phyloP scores from a whole-genome alignment of 176 grass and related monocot species.

The Oryza brachyantha region DNA sequence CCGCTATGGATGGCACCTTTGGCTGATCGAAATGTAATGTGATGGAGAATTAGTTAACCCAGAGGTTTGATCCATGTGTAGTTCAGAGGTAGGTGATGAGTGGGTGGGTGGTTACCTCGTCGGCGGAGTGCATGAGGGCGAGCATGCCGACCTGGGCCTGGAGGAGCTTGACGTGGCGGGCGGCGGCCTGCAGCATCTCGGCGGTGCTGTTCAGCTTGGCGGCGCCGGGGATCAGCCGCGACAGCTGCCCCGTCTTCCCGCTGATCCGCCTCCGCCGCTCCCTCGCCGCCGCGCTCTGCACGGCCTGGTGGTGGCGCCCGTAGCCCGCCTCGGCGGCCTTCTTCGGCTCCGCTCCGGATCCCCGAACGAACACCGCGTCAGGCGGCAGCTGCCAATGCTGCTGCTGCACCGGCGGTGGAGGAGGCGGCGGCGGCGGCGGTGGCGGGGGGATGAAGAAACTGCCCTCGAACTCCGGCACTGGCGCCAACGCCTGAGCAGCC shows the following conservation, averaged over 20 bases:
- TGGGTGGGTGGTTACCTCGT: slow-evolving; percentile 39
- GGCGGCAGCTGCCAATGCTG: background rate
- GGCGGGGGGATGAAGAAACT: background rate
- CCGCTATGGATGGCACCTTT: slow-evolving; percentile 17
- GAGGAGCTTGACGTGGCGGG: slow-evolving; percentile 66
- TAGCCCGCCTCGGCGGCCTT: background rate
- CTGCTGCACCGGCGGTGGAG: too few species aligned
- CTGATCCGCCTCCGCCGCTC: slow-evolving; percentile 76
- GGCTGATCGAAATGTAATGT: background rate
- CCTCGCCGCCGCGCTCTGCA: slow-evolving; percentile 51
- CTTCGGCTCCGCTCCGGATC: background rate
- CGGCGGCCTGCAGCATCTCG: slow-evolving; percentile 68
- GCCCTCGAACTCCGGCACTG: background rate
- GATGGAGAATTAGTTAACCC: background rate
- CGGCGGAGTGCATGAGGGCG: slow-evolving; percentile 38
- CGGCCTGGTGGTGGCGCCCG: slow-evolving; percentile 7
- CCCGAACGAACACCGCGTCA: background rate
- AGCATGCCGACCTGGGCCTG: slow-evolving; percentile 78
- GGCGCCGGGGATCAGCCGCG: slow-evolving; percentile 63
- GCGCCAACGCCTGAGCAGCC: too few species aligned
- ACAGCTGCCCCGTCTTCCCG: slow-evolving; percentile 69
- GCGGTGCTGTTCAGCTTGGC: slow-evolving; percentile 64
- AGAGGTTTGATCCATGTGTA: background rate
- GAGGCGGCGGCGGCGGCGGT: background rate
- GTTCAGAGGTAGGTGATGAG: background rate